A percentile compares a stretch with the other conserved stretches of the same genome.
Conservation (phyloP, 176 grass and related monocot genomes). For the Avena insularis region DNA sequence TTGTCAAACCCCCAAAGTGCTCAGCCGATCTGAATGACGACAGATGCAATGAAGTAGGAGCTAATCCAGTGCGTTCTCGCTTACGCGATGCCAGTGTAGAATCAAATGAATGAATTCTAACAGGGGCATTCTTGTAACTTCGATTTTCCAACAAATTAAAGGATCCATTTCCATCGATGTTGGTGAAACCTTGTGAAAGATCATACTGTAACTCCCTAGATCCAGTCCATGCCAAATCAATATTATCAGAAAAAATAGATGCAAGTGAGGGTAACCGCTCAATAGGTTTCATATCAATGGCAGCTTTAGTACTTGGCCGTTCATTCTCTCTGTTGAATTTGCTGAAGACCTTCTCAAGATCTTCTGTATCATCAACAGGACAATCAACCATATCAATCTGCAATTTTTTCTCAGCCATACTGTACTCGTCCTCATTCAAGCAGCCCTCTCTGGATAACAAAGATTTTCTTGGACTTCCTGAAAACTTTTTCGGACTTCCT, state of each 20-base stretch:
- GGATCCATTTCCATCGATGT: conserved; percentile 53
- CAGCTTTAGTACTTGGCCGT: conserved; percentile 23
- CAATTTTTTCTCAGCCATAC: conserved; percentile 49
- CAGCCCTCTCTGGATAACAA: conserved; percentile 53
- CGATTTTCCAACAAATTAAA: conserved; percentile 40
- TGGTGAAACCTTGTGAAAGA: conserved; percentile 47
- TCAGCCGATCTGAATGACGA: conserved; percentile 65
- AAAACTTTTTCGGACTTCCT: conserved; percentile 42
- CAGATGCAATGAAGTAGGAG: conserved; percentile 64
- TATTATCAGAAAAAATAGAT: conserved; percentile 85
- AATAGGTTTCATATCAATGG: conserved; percentile 40
- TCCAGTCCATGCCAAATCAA: conserved; percentile 94
- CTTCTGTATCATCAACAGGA: conserved; percentile 48
- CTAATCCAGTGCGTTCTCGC: conserved; percentile 57
- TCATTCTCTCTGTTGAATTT: conserved; percentile 45
- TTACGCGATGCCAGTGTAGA: conserved; percentile 59
- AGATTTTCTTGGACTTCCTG: conserved; percentile 60
- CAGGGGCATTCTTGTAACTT: conserved; percentile 57
- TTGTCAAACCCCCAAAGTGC: conserved; percentile 49
- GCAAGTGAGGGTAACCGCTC: conserved; percentile 64
- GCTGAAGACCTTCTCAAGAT: conserved; percentile 53
- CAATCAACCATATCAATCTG: conserved; percentile 49
- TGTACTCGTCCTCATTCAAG: conserved; percentile 47
- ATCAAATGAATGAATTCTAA: conserved; percentile 87
- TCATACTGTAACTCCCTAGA: conserved; percentile 62